phyloP scores from a whole-genome alignment of 1,284 basidiomycete species.

The Tausonia pullulans region DNA sequence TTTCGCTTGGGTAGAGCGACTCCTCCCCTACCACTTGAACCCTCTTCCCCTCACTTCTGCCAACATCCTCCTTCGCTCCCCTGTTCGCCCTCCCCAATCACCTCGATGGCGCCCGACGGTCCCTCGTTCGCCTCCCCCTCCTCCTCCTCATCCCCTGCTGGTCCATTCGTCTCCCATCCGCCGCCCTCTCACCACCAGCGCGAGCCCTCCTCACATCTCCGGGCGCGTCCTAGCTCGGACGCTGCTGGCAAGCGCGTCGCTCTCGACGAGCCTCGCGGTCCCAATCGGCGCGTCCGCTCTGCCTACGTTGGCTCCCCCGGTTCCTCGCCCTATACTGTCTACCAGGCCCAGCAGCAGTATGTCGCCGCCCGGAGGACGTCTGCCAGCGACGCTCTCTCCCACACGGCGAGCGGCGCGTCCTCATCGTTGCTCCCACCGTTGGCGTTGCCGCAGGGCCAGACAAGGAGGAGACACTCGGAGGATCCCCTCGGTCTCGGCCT shows the following conservation, averaged over 20 bases:
- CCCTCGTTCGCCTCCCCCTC: too few relatives aligned
- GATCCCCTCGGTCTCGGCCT: neutral
- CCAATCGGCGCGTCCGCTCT: neutral
- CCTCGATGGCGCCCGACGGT: too few relatives aligned
- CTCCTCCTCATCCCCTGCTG: too few relatives aligned
- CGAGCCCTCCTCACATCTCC: too few relatives aligned
- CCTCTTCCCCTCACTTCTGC: too few relatives aligned
- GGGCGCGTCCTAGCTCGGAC: too few relatives aligned
- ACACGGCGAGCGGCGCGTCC: neutral
- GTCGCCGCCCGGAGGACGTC: neutral
- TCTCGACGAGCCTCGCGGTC: neutral
- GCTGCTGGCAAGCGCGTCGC: too few relatives aligned
- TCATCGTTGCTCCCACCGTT: neutral
- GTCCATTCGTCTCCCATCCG: neutral
- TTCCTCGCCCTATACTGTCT: conserved; percentile 8
- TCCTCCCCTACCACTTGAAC: too few relatives aligned
- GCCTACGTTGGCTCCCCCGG: neutral
- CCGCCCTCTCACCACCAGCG: neutral
- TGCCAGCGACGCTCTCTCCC: neutral
- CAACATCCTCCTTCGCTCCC: too few relatives aligned
- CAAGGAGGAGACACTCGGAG: neutral
- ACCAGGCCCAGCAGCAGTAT: conserved; percentile 5
- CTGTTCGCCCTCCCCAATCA: too few relatives aligned
- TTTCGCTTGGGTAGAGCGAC: too few relatives aligned
- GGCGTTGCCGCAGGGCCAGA: neutral